Evolutionary conservation across 345 rosid genomes (phyloP).

Genomic region (Cardamine chenopodiifolia): DNA sequence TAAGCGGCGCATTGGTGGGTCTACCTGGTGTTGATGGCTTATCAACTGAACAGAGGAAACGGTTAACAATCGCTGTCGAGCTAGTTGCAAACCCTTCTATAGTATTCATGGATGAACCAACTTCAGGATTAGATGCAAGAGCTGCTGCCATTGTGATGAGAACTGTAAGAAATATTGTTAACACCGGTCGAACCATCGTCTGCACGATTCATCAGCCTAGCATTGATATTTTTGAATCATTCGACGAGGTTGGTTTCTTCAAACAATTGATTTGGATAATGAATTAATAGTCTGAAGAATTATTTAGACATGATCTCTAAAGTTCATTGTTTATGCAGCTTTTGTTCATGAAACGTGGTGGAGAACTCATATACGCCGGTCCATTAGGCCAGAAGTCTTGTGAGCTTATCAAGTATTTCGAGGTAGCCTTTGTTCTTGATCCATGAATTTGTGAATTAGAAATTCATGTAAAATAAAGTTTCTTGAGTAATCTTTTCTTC

Average conservation of each 20-base stretch:
- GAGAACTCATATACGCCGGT: constrained; percentile 96
- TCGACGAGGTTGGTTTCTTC: constrained; percentile 77
- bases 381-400: constrained; percentile 83
- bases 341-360: constrained; percentile 99
- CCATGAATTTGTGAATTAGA: background rate
- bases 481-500: constrained; percentile 10
- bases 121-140: constrained; percentile 96
- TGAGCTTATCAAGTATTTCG: constrained; percentile 80
- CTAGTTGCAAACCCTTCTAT: constrained; percentile 96
- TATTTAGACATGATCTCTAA: background rate
- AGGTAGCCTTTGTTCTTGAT: constrained; percentile 49
- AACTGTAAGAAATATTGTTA: constrained; percentile 95
- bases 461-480: background rate
- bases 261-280: background rate
- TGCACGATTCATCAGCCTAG: constrained; percentile 99
- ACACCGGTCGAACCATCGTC: constrained; percentile 93
- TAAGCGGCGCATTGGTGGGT: constrained; percentile 88
- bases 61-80: constrained; percentile 93
- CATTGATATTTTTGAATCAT: constrained; percentile 95
- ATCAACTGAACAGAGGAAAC: constrained; percentile 94
- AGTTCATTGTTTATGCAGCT: constrained; percentile 54
- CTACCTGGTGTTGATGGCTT: constrained; percentile 95
- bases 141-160: constrained; percentile 99
- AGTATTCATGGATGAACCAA: constrained; percentile 99
- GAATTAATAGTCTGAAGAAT: background rate